phyloP scores from a whole-genome alignment of 768 basidiomycete species.

The Phlebiopsis flavidoalba region DNA sequence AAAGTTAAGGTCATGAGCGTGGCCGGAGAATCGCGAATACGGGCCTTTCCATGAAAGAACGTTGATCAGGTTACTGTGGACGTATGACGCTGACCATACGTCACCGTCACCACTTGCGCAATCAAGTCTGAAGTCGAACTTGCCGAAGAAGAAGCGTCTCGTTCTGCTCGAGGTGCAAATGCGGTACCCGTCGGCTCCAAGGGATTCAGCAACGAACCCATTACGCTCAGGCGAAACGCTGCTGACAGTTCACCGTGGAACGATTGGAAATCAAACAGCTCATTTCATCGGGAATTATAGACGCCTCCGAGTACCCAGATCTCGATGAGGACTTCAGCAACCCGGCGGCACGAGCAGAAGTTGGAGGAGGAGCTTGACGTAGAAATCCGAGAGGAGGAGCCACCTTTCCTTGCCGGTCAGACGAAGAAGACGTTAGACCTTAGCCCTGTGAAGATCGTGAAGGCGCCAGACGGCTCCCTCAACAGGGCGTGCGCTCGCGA shows the following conservation, averaged over 20 bases:
- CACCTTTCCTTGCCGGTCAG: constrained; percentile 92
- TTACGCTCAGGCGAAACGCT: constrained; percentile 84
- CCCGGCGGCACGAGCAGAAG: constrained; percentile 73
- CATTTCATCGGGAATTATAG: constrained; percentile 90
- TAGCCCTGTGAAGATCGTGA: constrained; percentile 96
- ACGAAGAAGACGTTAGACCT: constrained; percentile 93
- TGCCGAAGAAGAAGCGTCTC: constrained; percentile 65
- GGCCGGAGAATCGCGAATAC: constrained; percentile 70
- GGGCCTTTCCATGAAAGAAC: constrained; percentile 97
- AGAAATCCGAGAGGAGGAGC: constrained; percentile 95
- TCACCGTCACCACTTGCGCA: constrained; percentile 89
- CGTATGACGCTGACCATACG: constrained; percentile 97
- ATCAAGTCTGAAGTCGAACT: constrained; percentile 94
- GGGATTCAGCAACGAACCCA: constrained; percentile 34
- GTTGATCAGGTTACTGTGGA: too few species aligned
- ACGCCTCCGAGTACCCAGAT: constrained; percentile 91
- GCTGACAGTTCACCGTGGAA: constrained; percentile 91
- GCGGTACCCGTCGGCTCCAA: constrained; percentile 66
- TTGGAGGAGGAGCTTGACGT: constrained; percentile 97
- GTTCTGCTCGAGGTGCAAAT: constrained; percentile 63
- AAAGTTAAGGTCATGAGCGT: constrained; percentile 97
- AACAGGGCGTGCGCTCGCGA: constrained; percentile 92
- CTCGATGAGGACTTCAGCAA: constrained; percentile 82
- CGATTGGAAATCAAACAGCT: constrained; percentile 99
- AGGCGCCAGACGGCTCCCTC: constrained; percentile 95